Percentiles rank a stretch among this genome's conserved stretches.
These are phyloP conservation scores for Pichia cephalocereana DNA, from an alignment of 805 yeast species.

Conservation along the genomic window DNA sequence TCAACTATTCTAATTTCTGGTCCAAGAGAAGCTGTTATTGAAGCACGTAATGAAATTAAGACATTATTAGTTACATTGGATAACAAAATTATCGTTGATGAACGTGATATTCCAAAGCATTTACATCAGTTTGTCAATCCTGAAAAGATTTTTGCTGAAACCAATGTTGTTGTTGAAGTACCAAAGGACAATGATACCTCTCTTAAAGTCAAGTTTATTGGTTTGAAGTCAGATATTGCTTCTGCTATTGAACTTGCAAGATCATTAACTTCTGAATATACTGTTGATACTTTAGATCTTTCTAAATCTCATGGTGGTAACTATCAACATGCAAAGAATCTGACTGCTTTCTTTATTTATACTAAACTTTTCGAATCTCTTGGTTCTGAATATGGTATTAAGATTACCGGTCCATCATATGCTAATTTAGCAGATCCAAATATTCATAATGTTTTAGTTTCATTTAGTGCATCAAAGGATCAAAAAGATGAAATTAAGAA, in stretches of 20 bases:
- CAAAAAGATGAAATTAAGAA: constrained; percentile 39
- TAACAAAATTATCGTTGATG: constrained; percentile 39
- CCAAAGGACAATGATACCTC: constrained; percentile 37
- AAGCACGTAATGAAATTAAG: constrained; percentile 44
- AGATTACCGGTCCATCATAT: constrained; percentile 39
- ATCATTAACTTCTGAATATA: constrained; percentile 46
- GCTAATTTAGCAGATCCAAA: constrained; percentile 34
- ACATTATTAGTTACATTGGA: constrained; percentile 35
- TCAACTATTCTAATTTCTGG: constrained; percentile 51
- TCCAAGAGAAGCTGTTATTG: constrained; percentile 54
- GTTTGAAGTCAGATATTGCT: constrained; percentile 44
- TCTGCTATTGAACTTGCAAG: constrained; percentile 59
- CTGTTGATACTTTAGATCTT: constrained; percentile 66
- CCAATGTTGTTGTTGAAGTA: constrained; percentile 47
- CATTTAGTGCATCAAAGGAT: constrained; percentile 46
- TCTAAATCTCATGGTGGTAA: constrained; percentile 85
- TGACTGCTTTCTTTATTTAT: constrained; percentile 57
- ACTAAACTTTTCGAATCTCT: constrained; percentile 39
- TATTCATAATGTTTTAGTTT: constrained; percentile 42
- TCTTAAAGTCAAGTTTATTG: constrained; percentile 50
- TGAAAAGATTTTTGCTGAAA: constrained; percentile 40
- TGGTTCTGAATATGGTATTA: constrained; percentile 33
- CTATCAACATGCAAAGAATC: constrained; percentile 61
- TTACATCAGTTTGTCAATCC: constrained; percentile 64
- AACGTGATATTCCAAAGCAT: constrained; percentile 54